Conservation (phyloP, 345 rosid species). For the Camelina hispida region DNA sequence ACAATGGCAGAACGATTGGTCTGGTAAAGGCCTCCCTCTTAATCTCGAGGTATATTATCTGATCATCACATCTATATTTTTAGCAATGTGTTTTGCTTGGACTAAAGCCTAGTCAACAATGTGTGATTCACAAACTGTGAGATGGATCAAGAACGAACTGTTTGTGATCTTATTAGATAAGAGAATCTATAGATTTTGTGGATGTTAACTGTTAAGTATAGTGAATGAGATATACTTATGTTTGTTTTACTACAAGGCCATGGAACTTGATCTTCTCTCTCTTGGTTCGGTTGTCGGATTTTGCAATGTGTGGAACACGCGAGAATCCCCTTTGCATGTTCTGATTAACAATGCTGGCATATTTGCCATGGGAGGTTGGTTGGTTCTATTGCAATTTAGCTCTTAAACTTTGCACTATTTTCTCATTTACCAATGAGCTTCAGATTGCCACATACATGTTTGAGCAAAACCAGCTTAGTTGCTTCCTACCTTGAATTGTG, state of each 20-base stretch:
- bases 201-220: neutral
- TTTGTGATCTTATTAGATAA: neutral
- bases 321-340: slow-evolving; percentile 55
- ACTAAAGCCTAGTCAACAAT: slow-evolving; percentile 10
- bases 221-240: neutral
- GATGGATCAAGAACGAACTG: neutral
- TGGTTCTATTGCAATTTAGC: slow-evolving; percentile 29
- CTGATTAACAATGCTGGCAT: slow-evolving; percentile 94
- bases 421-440: neutral
- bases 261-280: slow-evolving; percentile 97
- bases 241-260: slow-evolving; percentile 53
- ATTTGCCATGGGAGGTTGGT: slow-evolving; percentile 98
- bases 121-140: neutral
- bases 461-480: slow-evolving; percentile 11
- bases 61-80: slow-evolving; percentile 7
- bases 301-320: slow-evolving; percentile 72
- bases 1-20: slow-evolving; percentile 79
- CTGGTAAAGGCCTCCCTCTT: slow-evolving; percentile 71
- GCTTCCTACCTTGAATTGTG: slow-evolving; percentile 28
- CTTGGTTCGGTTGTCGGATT: slow-evolving; percentile 77
- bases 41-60: slow-evolving; percentile 62
- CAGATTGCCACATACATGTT: slow-evolving; percentile 13
- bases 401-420: slow-evolving; percentile 15
- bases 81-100: slow-evolving; percentile 12
- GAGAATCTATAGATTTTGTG: neutral